A percentile compares a stretch with the other conserved stretches of the same genome.
phyloP scores from a whole-genome alignment of 2,329 filamentous ascomycete species.

The Botrytis galanthina region DNA sequence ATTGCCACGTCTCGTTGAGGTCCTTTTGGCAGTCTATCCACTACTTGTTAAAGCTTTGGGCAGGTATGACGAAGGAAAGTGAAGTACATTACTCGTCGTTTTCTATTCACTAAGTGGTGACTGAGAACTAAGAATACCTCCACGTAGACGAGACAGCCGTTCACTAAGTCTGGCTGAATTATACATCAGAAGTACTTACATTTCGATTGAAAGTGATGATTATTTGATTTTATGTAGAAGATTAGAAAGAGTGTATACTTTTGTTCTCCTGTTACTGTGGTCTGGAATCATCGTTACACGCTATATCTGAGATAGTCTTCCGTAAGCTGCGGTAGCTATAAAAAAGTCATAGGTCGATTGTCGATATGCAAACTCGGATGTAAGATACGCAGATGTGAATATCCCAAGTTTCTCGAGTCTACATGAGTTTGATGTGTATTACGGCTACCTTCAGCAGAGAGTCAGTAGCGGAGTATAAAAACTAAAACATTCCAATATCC shows the following conservation, averaged over 20 bases:
- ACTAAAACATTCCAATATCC: too few relatives aligned
- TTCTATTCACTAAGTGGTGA: background rate
- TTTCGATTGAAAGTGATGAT: background rate
- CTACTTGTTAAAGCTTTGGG: background rate
- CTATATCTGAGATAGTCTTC: background rate
- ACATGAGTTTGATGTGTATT: background rate
- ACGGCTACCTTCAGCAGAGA: background rate
- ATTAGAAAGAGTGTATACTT: background rate
- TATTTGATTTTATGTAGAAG: background rate
- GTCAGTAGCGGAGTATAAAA: too few relatives aligned
- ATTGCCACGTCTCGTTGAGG: background rate
- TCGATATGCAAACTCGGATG: background rate
- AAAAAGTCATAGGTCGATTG: background rate
- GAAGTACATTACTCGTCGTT: background rate
- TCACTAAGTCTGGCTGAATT: background rate
- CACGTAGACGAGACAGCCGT: background rate
- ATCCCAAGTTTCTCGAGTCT: background rate
- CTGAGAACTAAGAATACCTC: background rate
- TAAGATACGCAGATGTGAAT: background rate
- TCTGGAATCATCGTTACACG: background rate
- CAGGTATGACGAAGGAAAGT: background rate
- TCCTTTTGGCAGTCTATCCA: background rate
- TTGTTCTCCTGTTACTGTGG: background rate
- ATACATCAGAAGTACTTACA: background rate
- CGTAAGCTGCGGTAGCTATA: background rate